These are phyloP conservation scores for Ustilago vetiveriae DNA, from an alignment of 1,284 basidiomycete genomes.

Conservation along the genomic window DNA sequence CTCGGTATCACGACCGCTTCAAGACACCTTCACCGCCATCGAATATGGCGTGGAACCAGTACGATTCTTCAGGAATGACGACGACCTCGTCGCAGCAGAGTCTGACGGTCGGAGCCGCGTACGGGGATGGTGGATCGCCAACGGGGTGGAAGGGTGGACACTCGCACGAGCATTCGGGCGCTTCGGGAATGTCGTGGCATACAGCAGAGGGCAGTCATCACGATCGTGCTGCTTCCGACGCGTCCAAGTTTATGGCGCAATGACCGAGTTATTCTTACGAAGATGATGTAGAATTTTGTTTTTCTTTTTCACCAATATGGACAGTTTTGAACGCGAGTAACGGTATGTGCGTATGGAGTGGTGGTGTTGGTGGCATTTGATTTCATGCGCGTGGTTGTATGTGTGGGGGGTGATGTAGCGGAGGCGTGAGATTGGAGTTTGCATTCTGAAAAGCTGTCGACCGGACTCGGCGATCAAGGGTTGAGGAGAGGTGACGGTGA, in stretches of 20 bases:
- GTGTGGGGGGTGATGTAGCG: no score
- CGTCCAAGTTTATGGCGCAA: constrained; percentile 23
- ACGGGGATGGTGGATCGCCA: neutral
- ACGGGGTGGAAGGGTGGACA: constrained; percentile 2
- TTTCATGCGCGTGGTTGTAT: no score
- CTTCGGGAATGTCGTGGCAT: constrained; percentile 37
- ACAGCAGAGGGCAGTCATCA: constrained; percentile 20
- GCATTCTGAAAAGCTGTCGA: no score
- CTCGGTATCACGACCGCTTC: constrained; percentile 41
- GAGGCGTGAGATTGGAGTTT: no score
- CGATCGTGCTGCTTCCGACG: constrained; percentile 10
- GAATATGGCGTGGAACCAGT: neutral
- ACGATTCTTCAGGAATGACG: constrained; percentile 1
- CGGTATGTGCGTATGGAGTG: no score
- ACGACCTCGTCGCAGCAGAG: constrained; percentile 11
- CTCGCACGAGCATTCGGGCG: constrained; percentile 30
- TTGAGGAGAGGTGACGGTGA: no score
- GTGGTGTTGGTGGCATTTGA: no score
- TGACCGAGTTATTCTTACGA: constrained; percentile 2
- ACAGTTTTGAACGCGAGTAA: no score
- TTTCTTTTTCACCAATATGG: no score
- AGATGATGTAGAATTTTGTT: no score
- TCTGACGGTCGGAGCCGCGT: constrained; percentile 1
- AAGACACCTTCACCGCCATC: constrained; percentile 23
- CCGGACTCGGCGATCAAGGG: no score